phyloP scores from a whole-genome alignment of 106 monocot genomes.

The Narthecium ossifragum region DNA sequence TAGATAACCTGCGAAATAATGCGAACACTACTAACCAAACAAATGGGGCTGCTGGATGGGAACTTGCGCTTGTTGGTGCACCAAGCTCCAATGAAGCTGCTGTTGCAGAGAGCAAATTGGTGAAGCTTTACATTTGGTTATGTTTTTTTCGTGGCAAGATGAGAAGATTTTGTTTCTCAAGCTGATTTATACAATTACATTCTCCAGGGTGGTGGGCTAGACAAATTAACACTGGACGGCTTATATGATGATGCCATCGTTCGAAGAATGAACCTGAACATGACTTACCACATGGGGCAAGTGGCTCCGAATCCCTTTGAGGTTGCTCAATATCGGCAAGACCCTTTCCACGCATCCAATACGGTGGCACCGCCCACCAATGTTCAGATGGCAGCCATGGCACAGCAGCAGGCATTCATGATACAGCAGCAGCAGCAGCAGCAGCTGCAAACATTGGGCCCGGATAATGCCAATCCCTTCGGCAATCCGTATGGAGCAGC shows the following conservation, averaged over 20 bases:
- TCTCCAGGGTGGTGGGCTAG: constrained; percentile 36
- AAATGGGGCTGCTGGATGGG: constrained; percentile 29
- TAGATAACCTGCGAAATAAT: constrained; percentile 26
- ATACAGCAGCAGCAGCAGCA: constrained; percentile 24
- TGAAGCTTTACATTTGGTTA: constrained; percentile 1
- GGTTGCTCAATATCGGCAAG: constrained; percentile 12
- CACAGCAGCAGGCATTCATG: constrained; percentile 14
- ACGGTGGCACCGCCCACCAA: constrained; percentile 18
- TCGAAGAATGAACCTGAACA: constrained; percentile 17
- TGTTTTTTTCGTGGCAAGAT: no score
- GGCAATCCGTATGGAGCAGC: constrained; percentile 22
- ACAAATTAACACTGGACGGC: constrained; percentile 33
- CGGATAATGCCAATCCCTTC: constrained; percentile 22
- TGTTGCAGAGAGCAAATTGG: constrained; percentile 38
- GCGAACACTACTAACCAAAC: constrained; percentile 4
- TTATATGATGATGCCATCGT: constrained; percentile 29
- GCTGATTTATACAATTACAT: neutral
- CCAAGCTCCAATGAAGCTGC: constrained; percentile 30
- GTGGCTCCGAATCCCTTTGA: constrained; percentile 31
- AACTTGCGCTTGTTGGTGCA: constrained; percentile 40
- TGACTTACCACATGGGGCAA: constrained; percentile 29
- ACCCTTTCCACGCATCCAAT: constrained; percentile 27
- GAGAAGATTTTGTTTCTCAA: no score
- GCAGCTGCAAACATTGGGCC: constrained; percentile 12
- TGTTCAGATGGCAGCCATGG: constrained; percentile 27